phyloP scores from a whole-genome alignment of 345 rosid species.

The Trapa incisa region DNA sequence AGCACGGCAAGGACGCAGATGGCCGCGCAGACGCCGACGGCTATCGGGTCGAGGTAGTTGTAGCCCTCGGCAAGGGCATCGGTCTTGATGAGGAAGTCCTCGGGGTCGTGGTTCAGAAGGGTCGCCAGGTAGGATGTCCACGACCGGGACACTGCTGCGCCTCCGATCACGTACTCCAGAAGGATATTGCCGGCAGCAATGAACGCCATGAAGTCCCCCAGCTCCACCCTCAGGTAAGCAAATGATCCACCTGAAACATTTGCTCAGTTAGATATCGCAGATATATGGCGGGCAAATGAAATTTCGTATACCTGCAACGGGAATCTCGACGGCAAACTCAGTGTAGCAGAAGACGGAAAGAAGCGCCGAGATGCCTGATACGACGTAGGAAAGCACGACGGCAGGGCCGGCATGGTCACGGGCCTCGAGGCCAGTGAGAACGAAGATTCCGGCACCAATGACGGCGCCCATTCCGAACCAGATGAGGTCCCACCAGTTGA shows the following conservation, averaged over 20 bases:
- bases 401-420: conserved; percentile 27
- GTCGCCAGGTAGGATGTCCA: conserved; percentile 92
- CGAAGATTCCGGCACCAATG: conserved; percentile 35
- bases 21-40: conserved; percentile 30
- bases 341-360: conserved; percentile 45
- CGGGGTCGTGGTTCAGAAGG: conserved; percentile 55
- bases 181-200: conserved; percentile 82
- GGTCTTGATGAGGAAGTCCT: conserved; percentile 46
- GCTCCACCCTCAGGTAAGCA: conserved; percentile 54
- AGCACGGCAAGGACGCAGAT: conserved; percentile 46
- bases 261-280: background rate
- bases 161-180: conserved; percentile 50
- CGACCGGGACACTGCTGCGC: conserved; percentile 70
- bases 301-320: conserved; percentile 17
- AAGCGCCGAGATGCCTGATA: conserved; percentile 33
- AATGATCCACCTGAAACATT: conserved; percentile 21
- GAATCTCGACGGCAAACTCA: conserved; percentile 40
- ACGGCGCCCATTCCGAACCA: conserved; percentile 42
- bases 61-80: conserved; percentile 35
- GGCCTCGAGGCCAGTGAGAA: conserved; percentile 32
- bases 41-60: conserved; percentile 61
- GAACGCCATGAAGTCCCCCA: conserved; percentile 86
- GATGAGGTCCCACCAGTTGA: conserved; percentile 37
- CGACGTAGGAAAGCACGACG: conserved; percentile 29
- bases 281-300: too few species aligned